These are phyloP conservation scores for Colletotrichum lindemuthianum DNA, from an alignment of 2,329 filamentous ascomycete genomes.

Conservation along the genomic window DNA sequence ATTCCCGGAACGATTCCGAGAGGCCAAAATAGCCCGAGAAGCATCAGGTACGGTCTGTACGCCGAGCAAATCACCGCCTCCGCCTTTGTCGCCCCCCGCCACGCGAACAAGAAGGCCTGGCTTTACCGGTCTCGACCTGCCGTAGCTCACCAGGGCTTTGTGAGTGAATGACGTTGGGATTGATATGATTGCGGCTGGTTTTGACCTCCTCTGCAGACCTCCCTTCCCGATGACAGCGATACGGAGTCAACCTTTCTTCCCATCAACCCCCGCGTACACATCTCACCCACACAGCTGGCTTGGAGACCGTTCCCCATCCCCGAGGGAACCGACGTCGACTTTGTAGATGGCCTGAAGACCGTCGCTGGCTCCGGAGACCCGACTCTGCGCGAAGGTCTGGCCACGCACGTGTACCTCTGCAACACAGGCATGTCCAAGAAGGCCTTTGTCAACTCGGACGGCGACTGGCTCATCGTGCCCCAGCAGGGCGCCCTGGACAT, in stretches of 20 bases:
- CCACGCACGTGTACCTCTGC: constrained; percentile 58
- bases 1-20: constrained; percentile 56
- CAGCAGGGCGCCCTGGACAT: constrained; percentile 74
- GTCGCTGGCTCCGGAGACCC: constrained; percentile 61
- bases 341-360: constrained; percentile 58
- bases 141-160: constrained; percentile 43
- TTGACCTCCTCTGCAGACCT: constrained; percentile 12
- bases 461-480: constrained; percentile 73
- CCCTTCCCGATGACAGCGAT: constrained; percentile 41
- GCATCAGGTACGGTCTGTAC: constrained; percentile 50
- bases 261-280: constrained; percentile 54
- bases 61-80: constrained; percentile 56
- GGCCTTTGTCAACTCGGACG: constrained; percentile 68
- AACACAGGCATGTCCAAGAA: constrained; percentile 57
- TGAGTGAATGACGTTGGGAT: background rate
- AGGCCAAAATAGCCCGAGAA: constrained; percentile 56
- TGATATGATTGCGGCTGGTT: background rate
- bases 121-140: constrained; percentile 43
- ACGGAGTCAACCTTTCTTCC: constrained; percentile 55
- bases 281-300: constrained; percentile 55
- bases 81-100: constrained; percentile 44
- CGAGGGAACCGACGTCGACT: constrained; percentile 52
- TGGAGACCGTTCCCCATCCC: constrained; percentile 52
- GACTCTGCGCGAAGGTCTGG: constrained; percentile 58
- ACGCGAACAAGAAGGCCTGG: constrained; percentile 46